phyloP scores from a whole-genome alignment of 1,139 yeast genomes.

The Hemisphaericaspora xylofermentans region DNA sequence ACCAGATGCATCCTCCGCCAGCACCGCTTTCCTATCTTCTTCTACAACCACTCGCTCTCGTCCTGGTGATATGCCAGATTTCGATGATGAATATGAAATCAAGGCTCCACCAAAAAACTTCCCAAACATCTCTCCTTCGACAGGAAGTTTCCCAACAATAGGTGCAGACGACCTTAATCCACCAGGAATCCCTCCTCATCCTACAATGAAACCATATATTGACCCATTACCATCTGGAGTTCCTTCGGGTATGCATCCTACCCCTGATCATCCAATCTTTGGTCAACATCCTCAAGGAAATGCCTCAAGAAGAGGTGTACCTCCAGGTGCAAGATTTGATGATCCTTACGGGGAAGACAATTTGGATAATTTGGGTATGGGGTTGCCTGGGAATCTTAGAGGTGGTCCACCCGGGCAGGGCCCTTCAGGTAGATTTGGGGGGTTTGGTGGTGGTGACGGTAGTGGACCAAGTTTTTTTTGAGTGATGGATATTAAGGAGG shows the following conservation, averaged over 20 bases:
- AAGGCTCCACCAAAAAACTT: conserved; percentile 14
- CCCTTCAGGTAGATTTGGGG: conserved; percentile 12
- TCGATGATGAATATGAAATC: conserved; percentile 58
- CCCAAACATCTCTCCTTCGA: conserved; percentile 9
- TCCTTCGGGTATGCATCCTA: conserved; percentile 49
- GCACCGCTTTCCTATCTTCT: background rate
- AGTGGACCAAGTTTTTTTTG: background rate
- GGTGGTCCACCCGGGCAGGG: conserved; percentile 17
- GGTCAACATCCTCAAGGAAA: conserved; percentile 20
- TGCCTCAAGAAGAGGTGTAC: conserved; percentile 34
- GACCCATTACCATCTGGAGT: conserved; percentile 23
- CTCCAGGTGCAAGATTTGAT: conserved; percentile 55
- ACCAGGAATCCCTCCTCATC: conserved; percentile 44
- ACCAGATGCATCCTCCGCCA: background rate
- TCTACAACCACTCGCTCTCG: conserved; percentile 1
- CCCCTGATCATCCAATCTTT: conserved; percentile 51
- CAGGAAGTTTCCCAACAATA: conserved; percentile 28
- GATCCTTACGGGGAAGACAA: conserved; percentile 52
- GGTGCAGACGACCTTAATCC: conserved; percentile 57
- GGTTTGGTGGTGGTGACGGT: conserved; percentile 11
- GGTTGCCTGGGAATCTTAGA: conserved; percentile 48
- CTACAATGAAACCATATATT: conserved; percentile 39
- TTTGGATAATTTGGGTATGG: conserved; percentile 43
- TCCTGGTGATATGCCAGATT: conserved; percentile 49
- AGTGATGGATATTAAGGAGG: too few relatives aligned